Base-by-base conservation (phyloP, 306 rosid genomes). In the Astragalus membranaceus region DNA sequence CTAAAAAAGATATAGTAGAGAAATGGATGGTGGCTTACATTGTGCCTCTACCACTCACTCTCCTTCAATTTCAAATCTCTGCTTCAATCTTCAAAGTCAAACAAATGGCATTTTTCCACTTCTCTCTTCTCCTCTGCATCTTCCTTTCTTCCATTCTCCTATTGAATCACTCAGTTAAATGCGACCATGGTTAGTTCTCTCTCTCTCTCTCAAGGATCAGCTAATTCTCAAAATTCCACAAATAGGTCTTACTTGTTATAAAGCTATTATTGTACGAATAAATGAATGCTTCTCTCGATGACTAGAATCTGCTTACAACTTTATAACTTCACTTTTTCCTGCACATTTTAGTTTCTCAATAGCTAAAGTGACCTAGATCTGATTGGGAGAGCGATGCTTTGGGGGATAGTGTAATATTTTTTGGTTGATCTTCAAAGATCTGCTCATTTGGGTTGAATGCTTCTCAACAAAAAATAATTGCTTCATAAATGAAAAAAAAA, bases 141-240 rank as follows among this genome's bases (percentile, higher is more conserved):
- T 32, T 84, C 65, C 56, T 90, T 65, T 80, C 75, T 48, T 79
- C 86, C 75, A 10, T 79, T 78, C 67, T 88, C 75, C 48, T 88
- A 32, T 43, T 76, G n/a, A 84, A 52, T 72, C 92, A 46, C 70
- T 80, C 72, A 0, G 89, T 84, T 8, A 73, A 70, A 36, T 77
- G 89, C 75, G 89, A 84, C 37, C 42, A 56, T 17, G 86, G 94
- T 90, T 36, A 79, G 72, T 74, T 4, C 29, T 42, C 53, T 6
- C 10, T n/a, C 7, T 8, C 52, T 17, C 57, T 14, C 20, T n/a
- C n/a, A n/a, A n/a, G n/a, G n/a, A n/a, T n/a, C n/a, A n/a, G n/a
- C n/a, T n/a, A n/a, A n/a, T n/a, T n/a, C n/a, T n/a, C n/a, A n/a
- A n/a, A n/a, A n/a, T n/a, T n/a, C n/a, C n/a, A n/a, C n/a, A n/a